Conservation (phyloP, 1,284 basidiomycete genomes). For the Rhodotorula sp. region DNA sequence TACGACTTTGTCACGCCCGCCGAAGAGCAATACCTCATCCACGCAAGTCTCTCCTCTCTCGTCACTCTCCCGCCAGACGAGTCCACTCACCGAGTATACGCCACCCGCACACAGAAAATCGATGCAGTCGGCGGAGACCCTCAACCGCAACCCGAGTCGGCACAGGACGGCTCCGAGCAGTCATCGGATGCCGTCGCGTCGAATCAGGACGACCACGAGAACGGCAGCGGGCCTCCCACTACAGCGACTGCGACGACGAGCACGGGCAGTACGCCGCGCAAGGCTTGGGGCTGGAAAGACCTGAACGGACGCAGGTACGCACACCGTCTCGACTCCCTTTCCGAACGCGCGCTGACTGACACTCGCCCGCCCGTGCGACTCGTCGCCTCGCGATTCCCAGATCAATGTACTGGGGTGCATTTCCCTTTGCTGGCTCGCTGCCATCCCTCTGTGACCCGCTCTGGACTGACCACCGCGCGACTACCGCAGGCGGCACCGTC, state of each 20-base stretch:
- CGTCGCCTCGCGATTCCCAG: conserved; percentile 3
- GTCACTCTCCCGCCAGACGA: no score
- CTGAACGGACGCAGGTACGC: conserved; percentile 35
- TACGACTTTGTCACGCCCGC: conserved; percentile 30
- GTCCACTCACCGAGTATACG: no score
- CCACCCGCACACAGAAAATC: no score
- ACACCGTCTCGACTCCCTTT: neutral
- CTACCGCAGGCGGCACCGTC: conserved; percentile 29
- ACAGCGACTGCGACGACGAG: no score
- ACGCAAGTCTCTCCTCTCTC: conserved; percentile 3
- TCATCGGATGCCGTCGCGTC: neutral
- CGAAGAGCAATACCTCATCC: conserved; percentile 27
- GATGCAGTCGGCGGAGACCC: conserved; percentile 16
- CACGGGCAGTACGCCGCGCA: neutral
- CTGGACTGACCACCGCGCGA: neutral
- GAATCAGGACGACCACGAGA: no score
- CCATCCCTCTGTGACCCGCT: no score
- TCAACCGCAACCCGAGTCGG: neutral
- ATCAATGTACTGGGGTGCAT: conserved; percentile 40
- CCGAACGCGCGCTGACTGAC: neutral
- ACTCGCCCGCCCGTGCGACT: no score
- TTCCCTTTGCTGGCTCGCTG: no score
- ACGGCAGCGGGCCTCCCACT: no score
- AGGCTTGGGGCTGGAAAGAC: conserved; percentile 31
- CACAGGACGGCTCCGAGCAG: neutral